Evolutionary conservation across 1,284 basidiomycete species (phyloP).

Genomic region (Microbotryum saponariae): DNA sequence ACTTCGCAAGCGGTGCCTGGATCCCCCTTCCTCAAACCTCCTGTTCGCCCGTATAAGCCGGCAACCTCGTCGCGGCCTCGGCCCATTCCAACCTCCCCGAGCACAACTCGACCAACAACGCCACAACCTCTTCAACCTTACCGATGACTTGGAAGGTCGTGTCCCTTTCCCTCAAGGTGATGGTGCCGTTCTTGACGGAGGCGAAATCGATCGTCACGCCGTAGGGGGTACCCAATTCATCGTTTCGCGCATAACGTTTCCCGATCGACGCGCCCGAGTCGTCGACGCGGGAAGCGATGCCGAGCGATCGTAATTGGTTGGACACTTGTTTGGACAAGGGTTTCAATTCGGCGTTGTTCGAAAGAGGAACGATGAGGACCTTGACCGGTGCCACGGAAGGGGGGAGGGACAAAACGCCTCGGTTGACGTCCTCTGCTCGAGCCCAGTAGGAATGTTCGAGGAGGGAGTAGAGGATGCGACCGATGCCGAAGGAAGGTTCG

Average conservation of each 20-base stretch:
- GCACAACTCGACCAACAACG: slow-evolving; percentile 51
- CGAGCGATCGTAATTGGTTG: slow-evolving; percentile 72
- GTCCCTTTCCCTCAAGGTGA: slow-evolving; percentile 90
- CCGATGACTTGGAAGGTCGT: slow-evolving; percentile 90
- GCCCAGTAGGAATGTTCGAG: slow-evolving; percentile 97
- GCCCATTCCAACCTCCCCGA: slow-evolving; percentile 65
- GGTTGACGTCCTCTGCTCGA: slow-evolving; percentile 79
- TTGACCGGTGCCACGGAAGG: slow-evolving; percentile 91
- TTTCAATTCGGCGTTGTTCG: slow-evolving; percentile 73
- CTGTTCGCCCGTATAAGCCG: slow-evolving; percentile 83
- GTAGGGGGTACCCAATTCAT: slow-evolving; percentile 96
- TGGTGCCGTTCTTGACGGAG: slow-evolving; percentile 75
- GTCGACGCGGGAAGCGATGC: slow-evolving; percentile 86
- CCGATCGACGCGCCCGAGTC: slow-evolving; percentile 93
- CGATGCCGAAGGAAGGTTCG: slow-evolving; percentile 96
- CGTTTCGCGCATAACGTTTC: slow-evolving; percentile 93
- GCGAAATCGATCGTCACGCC: slow-evolving; percentile 97
- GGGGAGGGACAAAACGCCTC: slow-evolving; percentile 83
- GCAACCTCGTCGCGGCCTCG: slow-evolving; percentile 63
- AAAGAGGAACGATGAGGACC: slow-evolving; percentile 92
- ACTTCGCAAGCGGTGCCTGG: no score
- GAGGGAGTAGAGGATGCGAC: slow-evolving; percentile 87
- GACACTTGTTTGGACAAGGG: slow-evolving; percentile 83
- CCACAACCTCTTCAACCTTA: slow-evolving; percentile 81
- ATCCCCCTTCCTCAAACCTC: slow-evolving; percentile 50